Conservation (phyloP, 257 asterid species). For the Forsythia viridissima region DNA sequence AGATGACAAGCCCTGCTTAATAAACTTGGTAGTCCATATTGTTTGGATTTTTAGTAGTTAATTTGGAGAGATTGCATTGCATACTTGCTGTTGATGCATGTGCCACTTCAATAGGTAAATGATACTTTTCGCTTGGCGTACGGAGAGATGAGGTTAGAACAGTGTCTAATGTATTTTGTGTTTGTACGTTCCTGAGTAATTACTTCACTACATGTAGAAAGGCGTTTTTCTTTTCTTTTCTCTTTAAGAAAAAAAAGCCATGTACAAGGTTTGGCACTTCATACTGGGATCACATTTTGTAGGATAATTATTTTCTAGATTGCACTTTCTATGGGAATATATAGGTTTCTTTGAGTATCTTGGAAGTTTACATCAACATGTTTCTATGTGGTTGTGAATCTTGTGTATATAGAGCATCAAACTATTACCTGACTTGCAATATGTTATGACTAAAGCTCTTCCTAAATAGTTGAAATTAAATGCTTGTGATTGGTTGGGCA, state of each 20-base stretch:
- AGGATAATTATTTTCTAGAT: slow-evolving; percentile 1
- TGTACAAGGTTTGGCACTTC: neutral
- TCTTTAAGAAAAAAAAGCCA: neutral
- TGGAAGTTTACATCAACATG: neutral
- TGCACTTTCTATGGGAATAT: neutral
- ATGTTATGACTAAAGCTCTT: slow-evolving; percentile 9
- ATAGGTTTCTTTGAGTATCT: neutral
- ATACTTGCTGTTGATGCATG: neutral
- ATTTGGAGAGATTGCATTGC: slow-evolving; percentile 1
- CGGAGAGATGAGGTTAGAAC: neutral
- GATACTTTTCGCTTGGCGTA: neutral
- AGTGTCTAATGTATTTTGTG: neutral
- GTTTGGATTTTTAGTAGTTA: neutral
- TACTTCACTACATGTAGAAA: neutral
- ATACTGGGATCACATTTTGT: neutral
- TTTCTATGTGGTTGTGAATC: slow-evolving; percentile 8
- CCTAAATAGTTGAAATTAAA: neutral
- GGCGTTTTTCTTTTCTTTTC: neutral
- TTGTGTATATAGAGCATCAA: slow-evolving; percentile 13
- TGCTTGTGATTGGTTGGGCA: neutral
- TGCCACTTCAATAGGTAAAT: neutral
- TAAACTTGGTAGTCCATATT: neutral
- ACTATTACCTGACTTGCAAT: slow-evolving; percentile 4
- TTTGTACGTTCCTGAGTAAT: neutral
- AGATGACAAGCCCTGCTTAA: neutral